Evolutionary conservation across 345 rosid genomes (phyloP).

Genomic region (Eucalyptus coolabah): DNA sequence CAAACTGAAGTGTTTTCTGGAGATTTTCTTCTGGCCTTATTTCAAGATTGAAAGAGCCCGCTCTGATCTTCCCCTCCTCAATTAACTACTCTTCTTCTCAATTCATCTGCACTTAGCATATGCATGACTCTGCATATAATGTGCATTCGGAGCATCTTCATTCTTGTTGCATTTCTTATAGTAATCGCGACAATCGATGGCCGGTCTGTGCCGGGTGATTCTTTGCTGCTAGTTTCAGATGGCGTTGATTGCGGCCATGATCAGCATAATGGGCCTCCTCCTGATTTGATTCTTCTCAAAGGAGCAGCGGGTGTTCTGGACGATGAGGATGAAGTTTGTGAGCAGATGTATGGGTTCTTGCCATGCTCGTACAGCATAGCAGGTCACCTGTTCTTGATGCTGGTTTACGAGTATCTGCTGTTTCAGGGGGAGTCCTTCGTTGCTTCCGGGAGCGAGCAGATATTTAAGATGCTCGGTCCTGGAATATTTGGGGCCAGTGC

Average conservation of each 20-base stretch:
- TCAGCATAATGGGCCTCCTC: not conserved
- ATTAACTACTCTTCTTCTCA: not conserved
- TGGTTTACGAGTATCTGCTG: no score
- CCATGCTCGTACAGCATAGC: constrained; percentile 7
- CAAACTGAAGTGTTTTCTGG: not conserved
- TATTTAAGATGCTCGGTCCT: no score
- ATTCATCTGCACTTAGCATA: not conserved
- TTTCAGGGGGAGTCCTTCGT: no score
- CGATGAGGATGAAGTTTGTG: not conserved
- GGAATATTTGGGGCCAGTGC: no score
- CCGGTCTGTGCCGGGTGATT: not conserved
- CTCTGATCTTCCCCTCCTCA: not conserved
- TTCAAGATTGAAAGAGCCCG: not conserved
- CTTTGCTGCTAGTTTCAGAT: not conserved
- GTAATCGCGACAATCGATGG: not conserved
- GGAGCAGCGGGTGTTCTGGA: not conserved
- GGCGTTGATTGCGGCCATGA: not conserved
- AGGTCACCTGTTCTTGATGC: not conserved
- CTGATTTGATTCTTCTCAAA: not conserved
- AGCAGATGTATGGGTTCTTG: constrained; percentile 14
- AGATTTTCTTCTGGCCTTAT: not conserved
- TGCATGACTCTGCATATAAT: not conserved
- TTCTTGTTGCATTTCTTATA: not conserved
- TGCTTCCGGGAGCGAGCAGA: no score
- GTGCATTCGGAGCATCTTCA: not conserved